These are phyloP conservation scores for Coemansia sp. DNA, from an alignment of 192 early-diverging fungal genomes.

Conservation along the genomic window DNA sequence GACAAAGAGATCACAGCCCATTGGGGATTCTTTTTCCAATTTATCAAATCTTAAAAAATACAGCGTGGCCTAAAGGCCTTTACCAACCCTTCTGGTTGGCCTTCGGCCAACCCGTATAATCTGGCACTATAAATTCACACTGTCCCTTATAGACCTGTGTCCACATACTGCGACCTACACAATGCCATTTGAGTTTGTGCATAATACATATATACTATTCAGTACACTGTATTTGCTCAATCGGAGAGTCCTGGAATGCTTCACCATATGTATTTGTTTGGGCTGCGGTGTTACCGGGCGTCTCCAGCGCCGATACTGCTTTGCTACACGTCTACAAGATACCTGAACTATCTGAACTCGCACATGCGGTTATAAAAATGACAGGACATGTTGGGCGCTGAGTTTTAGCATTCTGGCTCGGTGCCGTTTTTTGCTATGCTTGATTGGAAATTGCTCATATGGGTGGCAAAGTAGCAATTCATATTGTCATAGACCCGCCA, in stretches of 20 bases:
- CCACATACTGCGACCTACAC: neutral
- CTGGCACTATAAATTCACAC: neutral
- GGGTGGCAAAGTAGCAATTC: neutral
- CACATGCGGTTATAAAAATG: neutral
- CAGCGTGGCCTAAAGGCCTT: no score
- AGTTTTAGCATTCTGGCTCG: neutral
- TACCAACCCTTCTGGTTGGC: no score
- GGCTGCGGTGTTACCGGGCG: neutral
- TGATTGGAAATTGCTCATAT: neutral
- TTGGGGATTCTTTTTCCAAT: no score
- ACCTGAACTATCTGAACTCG: neutral
- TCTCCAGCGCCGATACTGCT: neutral
- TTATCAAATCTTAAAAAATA: no score
- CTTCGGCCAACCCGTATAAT: no score
- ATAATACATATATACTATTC: neutral
- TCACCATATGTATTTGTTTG: neutral
- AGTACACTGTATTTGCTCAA: neutral
- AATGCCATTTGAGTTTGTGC: neutral
- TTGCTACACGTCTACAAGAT: neutral
- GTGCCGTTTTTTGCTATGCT: neutral
- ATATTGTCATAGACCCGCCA: neutral
- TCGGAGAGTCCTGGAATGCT: neutral
- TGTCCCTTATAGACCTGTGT: neutral
- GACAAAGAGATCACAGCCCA: no score
- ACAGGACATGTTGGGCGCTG: neutral